Percentiles rank a stretch among this genome's conserved stretches.
phyloP scores from a whole-genome alignment of 495 filamentous ascomycete species.

The Trichoderma asperelloides region DNA sequence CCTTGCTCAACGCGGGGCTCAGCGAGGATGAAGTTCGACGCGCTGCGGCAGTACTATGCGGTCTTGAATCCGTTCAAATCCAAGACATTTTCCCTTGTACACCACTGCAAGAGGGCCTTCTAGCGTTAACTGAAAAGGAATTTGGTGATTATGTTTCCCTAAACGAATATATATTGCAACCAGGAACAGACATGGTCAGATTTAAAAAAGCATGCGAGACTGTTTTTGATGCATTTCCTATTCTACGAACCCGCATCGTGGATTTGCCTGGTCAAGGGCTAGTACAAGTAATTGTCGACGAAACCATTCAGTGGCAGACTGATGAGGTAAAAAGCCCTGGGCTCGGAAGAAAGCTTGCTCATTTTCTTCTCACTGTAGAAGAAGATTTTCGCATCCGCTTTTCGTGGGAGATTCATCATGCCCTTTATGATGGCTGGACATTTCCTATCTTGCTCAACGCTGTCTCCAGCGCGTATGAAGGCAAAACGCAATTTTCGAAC shows the following conservation, averaged over 20 bases:
- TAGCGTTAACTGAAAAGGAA: neutral
- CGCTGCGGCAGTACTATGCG: neutral
- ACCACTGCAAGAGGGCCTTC: neutral
- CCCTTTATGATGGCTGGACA: constrained; percentile 13
- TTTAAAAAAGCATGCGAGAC: neutral
- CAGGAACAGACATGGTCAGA: neutral
- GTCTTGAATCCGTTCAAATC: neutral
- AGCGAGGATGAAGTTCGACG: neutral
- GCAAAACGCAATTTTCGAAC: neutral
- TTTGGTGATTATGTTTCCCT: neutral
- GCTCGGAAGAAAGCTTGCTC: neutral
- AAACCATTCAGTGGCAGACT: neutral
- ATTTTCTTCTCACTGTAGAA: neutral
- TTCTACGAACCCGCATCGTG: neutral
- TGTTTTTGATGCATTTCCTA: neutral
- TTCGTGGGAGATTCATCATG: constrained; percentile 13
- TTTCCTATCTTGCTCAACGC: neutral
- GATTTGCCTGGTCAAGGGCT: neutral
- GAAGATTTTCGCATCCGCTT: neutral
- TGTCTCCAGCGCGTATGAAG: neutral
- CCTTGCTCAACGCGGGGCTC: neutral
- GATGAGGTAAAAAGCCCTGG: neutral
- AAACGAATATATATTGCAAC: neutral
- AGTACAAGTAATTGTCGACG: neutral
- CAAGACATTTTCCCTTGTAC: neutral